Evolutionary conservation across 495 filamentous ascomycete species (phyloP).

Genomic region (Astrothelium macrocarpum): DNA sequence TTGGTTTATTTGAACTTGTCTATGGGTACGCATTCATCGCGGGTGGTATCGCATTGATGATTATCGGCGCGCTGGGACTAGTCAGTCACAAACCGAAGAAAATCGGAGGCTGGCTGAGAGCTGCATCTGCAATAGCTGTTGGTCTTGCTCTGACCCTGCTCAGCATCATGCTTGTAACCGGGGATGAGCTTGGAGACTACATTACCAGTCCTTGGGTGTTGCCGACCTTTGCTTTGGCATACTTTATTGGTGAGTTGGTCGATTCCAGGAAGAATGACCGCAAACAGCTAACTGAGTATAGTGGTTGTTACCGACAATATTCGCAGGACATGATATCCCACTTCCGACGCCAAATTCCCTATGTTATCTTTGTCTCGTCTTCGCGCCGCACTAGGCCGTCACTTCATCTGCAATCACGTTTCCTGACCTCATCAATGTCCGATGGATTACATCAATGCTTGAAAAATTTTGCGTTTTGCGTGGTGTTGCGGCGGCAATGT

Average conservation of each 20-base stretch:
- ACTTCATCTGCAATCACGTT: too few relatives aligned
- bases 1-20: not conserved
- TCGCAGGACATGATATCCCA: too few relatives aligned
- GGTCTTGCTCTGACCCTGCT: constrained; percentile 7
- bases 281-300: not conserved
- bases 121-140: not conserved
- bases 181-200: not conserved
- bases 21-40: not conserved
- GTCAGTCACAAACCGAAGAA: not conserved
- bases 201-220: constrained; percentile 8
- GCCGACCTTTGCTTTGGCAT: constrained; percentile 11
- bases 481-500: too few relatives aligned
- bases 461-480: too few relatives aligned
- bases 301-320: constrained; percentile 1
- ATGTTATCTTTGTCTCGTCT: too few relatives aligned
- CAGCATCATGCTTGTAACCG: constrained; percentile 2
- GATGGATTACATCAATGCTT: too few relatives aligned
- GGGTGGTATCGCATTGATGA: not conserved
- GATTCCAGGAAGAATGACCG: not conserved
- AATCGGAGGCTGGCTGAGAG: not conserved
- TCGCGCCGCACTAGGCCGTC: too few relatives aligned
- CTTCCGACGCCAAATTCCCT: too few relatives aligned
- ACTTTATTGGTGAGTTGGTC: constrained; percentile 8
- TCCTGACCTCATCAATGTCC: too few relatives aligned
- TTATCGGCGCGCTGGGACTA: constrained; percentile 7